Percentiles rank a stretch among this genome's conserved stretches.
Conservation (phyloP, 345 rosid species). For the Populus ilicifolia region DNA sequence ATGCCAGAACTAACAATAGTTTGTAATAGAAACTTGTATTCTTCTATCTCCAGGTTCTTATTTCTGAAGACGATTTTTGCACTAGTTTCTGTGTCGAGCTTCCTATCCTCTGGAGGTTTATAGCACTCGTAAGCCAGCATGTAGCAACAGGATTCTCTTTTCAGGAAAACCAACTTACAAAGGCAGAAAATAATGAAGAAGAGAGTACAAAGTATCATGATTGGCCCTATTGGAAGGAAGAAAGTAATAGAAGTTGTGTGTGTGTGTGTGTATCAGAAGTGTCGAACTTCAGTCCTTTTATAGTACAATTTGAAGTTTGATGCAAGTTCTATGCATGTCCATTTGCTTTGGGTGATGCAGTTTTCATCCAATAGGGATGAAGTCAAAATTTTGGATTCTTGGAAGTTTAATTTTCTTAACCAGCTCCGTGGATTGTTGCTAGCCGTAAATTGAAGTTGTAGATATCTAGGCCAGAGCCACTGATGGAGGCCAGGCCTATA, state of each 20-base stretch:
- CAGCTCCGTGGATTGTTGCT: neutral
- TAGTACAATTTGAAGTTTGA: neutral
- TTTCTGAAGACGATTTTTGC: conserved; percentile 44
- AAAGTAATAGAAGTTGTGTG: neutral
- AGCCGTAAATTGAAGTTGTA: neutral
- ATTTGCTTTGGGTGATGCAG: neutral
- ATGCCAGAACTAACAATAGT: conserved; percentile 64
- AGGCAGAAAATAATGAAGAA: conserved; percentile 28
- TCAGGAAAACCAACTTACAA: conserved; percentile 25
- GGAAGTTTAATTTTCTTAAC: neutral
- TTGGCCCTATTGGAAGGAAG: conserved; percentile 30
- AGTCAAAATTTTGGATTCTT: neutral
- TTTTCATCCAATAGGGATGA: neutral
- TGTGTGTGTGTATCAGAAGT: too few relatives aligned
- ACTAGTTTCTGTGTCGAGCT: conserved; percentile 47
- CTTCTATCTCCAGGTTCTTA: conserved; percentile 54
- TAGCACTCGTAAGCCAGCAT: conserved; percentile 69
- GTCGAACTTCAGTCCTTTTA: neutral
- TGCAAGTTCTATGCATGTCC: neutral
- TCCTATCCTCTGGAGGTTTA: conserved; percentile 43
- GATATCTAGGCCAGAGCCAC: neutral
- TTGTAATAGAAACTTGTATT: conserved; percentile 57
- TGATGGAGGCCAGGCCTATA: neutral
- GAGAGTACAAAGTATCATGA: conserved; percentile 25
- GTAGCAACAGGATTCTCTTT: conserved; percentile 43